Percentiles rank a stretch among this genome's conserved stretches.
phyloP scores from a whole-genome alignment of 148 eudicot genomes.

The Silene latifolia region DNA sequence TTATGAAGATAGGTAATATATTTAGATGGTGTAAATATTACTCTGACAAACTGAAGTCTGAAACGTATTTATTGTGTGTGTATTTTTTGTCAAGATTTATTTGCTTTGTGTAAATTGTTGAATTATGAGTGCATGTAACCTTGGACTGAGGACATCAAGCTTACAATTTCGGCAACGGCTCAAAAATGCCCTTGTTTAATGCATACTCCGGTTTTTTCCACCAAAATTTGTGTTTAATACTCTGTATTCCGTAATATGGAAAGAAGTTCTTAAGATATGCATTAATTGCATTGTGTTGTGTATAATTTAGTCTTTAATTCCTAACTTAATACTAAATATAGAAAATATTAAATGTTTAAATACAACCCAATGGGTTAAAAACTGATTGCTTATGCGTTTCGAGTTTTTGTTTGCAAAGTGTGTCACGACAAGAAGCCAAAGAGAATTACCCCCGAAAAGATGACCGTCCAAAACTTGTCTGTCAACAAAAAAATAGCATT shows the following conservation, averaged over 20 bases:
- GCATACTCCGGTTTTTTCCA: too few relatives aligned
- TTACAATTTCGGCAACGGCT: too few relatives aligned
- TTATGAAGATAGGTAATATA: neutral
- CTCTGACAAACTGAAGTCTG: neutral
- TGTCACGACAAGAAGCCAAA: too few relatives aligned
- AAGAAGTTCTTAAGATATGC: too few relatives aligned
- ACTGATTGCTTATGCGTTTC: neutral
- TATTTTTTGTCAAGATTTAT: neutral
- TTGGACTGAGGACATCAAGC: neutral
- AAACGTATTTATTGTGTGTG: slow-evolving; percentile 8
- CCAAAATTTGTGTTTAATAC: too few relatives aligned
- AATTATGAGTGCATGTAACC: neutral
- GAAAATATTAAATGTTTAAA: too few relatives aligned
- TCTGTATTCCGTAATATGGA: too few relatives aligned
- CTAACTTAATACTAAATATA: too few relatives aligned
- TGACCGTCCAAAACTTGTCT: slow-evolving; percentile 2
- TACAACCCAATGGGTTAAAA: too few relatives aligned
- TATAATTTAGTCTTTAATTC: too few relatives aligned
- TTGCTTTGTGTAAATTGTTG: neutral
- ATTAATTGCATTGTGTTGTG: too few relatives aligned
- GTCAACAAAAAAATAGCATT: neutral
- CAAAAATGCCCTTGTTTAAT: too few relatives aligned
- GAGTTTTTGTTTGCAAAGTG: neutral
- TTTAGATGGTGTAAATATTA: neutral
- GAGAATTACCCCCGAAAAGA: neutral